phyloP scores from a whole-genome alignment of 139 green algal species.

The Axilococcus clingmanii region DNA sequence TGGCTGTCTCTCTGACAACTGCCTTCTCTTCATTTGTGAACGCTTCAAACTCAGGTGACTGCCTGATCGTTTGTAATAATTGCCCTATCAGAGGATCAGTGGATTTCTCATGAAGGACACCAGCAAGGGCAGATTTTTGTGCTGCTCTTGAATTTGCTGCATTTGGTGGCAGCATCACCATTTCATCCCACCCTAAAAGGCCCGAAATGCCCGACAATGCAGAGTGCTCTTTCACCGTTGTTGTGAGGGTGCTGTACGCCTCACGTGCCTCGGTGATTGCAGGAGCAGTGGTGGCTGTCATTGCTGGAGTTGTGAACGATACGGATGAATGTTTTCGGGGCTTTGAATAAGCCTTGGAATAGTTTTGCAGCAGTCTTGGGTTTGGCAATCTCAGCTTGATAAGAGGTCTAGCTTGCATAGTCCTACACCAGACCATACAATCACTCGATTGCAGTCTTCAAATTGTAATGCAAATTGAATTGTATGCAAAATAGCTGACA shows the following conservation, averaged over 20 bases:
- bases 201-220: conserved; percentile 48
- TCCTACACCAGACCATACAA: no score
- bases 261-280: conserved; percentile 18
- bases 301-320: no score
- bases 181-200: conserved; percentile 39
- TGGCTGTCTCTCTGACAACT: conserved; percentile 33
- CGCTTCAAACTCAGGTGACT: conserved; percentile 3
- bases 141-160: conserved; percentile 36
- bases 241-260: conserved; percentile 18
- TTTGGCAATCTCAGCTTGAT: no score
- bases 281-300: not conserved
- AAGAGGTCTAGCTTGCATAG: no score
- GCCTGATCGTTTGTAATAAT: conserved; percentile 34
- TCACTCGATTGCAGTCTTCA: no score
- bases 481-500: no score
- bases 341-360: no score
- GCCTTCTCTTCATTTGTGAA: conserved; percentile 6
- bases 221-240: conserved; percentile 59
- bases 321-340: no score
- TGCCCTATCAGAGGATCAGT: conserved; percentile 41
- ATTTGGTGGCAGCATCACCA: conserved; percentile 66
- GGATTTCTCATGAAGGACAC: conserved; percentile 66
- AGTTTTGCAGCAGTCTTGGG: no score
- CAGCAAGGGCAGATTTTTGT: conserved; percentile 70
- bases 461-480: no score